Evolutionary conservation across 2,329 filamentous ascomycete genomes (phyloP).

Genomic region (Apiospora phragmitis): DNA sequence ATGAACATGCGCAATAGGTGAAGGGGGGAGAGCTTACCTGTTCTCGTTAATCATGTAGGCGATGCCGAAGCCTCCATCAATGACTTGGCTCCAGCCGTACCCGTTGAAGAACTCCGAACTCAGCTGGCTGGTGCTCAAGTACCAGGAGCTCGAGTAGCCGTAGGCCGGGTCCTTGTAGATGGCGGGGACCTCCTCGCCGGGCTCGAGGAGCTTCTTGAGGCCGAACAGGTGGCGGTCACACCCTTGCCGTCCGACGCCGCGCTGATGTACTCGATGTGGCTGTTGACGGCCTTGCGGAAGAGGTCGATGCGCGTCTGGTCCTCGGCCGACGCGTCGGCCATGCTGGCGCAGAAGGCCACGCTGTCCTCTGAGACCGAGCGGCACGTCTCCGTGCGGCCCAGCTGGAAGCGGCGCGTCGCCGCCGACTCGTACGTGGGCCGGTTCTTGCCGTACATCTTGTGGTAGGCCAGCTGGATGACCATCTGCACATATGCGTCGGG

Average conservation of each 20-base stretch:
- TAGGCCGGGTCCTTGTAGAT: conserved; percentile 88
- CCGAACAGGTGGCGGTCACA: conserved; percentile 98
- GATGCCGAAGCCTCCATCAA: conserved; percentile 94
- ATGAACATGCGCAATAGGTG: background rate
- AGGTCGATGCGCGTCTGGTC: conserved; percentile 68
- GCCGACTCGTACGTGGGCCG: conserved; percentile 97
- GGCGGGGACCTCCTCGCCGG: conserved; percentile 77
- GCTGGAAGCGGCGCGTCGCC: conserved; percentile 91
- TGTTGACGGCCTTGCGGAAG: conserved; percentile 78
- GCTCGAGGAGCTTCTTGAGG: conserved; percentile 83
- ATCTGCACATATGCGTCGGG: conserved; percentile 98
- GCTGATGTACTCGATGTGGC: conserved; percentile 87
- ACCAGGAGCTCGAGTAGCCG: conserved; percentile 84
- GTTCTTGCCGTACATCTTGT: conserved; percentile 99
- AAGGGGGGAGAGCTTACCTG: conserved; percentile 53
- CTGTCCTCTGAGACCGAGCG: conserved; percentile 88
- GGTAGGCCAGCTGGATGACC: conserved; percentile 97
- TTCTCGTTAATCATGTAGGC: conserved; percentile 99
- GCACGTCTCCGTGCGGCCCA: conserved; percentile 94
- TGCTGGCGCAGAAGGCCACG: conserved; percentile 85
- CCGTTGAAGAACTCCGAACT: conserved; percentile 98
- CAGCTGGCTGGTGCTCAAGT: conserved; percentile 83
- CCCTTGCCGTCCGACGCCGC: conserved; percentile 90
- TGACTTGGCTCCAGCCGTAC: conserved; percentile 97
- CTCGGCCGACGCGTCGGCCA: conserved; percentile 67